Base-by-base conservation (phyloP, 345 rosid genomes). In the Lepidium sativum region DNA sequence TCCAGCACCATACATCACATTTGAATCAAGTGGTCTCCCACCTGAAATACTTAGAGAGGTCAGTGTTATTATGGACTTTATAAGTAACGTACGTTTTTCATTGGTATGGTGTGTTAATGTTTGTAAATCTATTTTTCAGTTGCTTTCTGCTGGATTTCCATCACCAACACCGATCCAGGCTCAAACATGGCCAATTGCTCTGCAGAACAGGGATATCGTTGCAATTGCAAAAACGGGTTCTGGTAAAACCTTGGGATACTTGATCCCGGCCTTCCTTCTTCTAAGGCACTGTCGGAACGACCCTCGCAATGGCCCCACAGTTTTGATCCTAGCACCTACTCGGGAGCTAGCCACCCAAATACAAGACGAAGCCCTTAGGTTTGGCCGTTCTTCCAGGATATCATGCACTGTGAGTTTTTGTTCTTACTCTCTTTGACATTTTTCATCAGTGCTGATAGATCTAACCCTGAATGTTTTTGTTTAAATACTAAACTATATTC, bases 171-270 rank as follows among this genome's bases (percentile, higher is more conserved):
- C 99, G 7, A 92, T 92, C 65, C 99, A 92, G 79, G 97, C 99
- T 56, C 99, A 92, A 80, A 87, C 99, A 41, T 94, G 99, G 99
- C 95, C 99, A 42, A 87, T 94, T 80, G 95, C 99, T 17, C 68
- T 94, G 38, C 92, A 83, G 70, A 81, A 83, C 74, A 83, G 86
- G 71, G 99, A 94, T 69, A 86, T 87, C 58, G 97, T 94, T 41
- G 99, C 99, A 50, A 85, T 90, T 83, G 99, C 99, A 31, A 94
- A 90, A 81, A 90, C 97, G 54, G 97, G 99, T 75, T 94, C 99
- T 15, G 99, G 99, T 65, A 94, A 94, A 88, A 94, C 99, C 18
- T 71, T 94, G 80, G 99, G 99, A 43, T 94, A 94, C 68, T 67
- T 94, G 78, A 88, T 94, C 39, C 99, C 99, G 41, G 89, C 96